A percentile compares a stretch with the other conserved stretches of the same genome.
These are phyloP conservation scores for Leptosphaerulina australis DNA, from an alignment of 2,329 filamentous ascomycete species.

Conservation along the genomic window DNA sequence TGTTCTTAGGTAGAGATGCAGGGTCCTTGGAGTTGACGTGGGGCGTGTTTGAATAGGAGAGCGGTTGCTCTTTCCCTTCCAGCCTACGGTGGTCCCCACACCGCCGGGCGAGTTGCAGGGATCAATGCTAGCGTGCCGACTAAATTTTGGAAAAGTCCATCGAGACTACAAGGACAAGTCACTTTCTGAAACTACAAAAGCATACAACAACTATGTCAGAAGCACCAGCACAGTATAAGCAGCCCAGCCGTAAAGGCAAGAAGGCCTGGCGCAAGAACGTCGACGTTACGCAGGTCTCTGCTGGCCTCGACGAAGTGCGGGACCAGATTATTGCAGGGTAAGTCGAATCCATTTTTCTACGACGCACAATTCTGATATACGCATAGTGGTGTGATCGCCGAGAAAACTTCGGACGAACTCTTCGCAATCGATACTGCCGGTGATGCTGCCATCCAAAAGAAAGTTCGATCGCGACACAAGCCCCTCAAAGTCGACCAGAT, in stretches of 20 bases:
- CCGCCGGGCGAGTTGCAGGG: slow-evolving; percentile 9
- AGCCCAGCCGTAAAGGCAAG: slow-evolving; percentile 94
- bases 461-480: slow-evolving; percentile 72
- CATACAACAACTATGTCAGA: slow-evolving; percentile 18
- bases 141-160: slow-evolving; percentile 17
- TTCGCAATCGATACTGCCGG: slow-evolving; percentile 82
- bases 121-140: slow-evolving; percentile 8
- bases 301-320: slow-evolving; percentile 81
- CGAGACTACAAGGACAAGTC: not conserved
- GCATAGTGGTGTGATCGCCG: slow-evolving; percentile 78
- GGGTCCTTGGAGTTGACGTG: slow-evolving; percentile 15
- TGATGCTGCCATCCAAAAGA: slow-evolving; percentile 68
- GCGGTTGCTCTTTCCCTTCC: slow-evolving; percentile 4
- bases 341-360: slow-evolving; percentile 26
- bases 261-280: slow-evolving; percentile 99
- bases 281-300: slow-evolving; percentile 83
- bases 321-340: slow-evolving; percentile 92
- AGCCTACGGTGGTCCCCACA: slow-evolving; percentile 6
- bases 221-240: slow-evolving; percentile 77
- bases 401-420: slow-evolving; percentile 81
- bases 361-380: slow-evolving; percentile 17
- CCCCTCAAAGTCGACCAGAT: slow-evolving; percentile 90
- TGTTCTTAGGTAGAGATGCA: slow-evolving; percentile 11
- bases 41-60: slow-evolving; percentile 11
- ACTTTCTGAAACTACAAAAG: not conserved